Percentiles rank a stretch among this genome's conserved stretches.
These are phyloP conservation scores for Aspergillus bombycis DNA, from an alignment of 2,329 filamentous ascomycete species.

Conservation along the genomic window DNA sequence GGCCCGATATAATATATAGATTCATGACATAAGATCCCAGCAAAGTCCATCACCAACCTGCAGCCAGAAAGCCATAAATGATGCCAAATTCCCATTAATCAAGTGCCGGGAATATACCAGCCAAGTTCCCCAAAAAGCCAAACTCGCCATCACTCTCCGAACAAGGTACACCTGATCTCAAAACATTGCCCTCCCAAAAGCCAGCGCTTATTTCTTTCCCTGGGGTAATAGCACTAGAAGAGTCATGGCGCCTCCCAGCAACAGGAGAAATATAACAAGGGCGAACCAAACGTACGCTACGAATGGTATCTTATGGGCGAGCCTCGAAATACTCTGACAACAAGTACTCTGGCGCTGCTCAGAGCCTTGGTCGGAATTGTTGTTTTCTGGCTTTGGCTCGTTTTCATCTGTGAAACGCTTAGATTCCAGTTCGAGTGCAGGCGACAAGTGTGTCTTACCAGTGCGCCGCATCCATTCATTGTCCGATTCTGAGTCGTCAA, in stretches of 20 bases:
- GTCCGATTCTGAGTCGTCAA: not conserved
- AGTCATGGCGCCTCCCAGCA: not conserved
- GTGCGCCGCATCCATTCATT: not conserved
- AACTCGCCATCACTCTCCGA: not conserved
- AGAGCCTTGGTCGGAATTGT: not conserved
- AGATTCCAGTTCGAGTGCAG: not conserved
- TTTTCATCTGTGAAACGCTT: not conserved
- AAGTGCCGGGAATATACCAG: not conserved
- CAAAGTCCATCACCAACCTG: not conserved
- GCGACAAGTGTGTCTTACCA: not conserved
- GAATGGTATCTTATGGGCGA: not conserved
- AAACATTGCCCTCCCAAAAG: not conserved
- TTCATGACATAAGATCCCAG: not conserved
- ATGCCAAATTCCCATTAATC: not conserved
- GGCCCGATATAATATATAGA: no score
- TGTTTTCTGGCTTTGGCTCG: not conserved
- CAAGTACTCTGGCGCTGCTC: not conserved
- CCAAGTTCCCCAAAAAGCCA: not conserved
- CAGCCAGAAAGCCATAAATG: not conserved
- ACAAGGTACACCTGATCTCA: not conserved
- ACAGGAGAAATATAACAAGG: not conserved
- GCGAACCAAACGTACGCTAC: not conserved
- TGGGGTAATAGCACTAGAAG: not conserved
- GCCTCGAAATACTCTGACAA: not conserved
- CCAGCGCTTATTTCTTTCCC: not conserved